Conservation (phyloP, 345 rosid genomes). For the Eucalyptus erythrocorys region DNA sequence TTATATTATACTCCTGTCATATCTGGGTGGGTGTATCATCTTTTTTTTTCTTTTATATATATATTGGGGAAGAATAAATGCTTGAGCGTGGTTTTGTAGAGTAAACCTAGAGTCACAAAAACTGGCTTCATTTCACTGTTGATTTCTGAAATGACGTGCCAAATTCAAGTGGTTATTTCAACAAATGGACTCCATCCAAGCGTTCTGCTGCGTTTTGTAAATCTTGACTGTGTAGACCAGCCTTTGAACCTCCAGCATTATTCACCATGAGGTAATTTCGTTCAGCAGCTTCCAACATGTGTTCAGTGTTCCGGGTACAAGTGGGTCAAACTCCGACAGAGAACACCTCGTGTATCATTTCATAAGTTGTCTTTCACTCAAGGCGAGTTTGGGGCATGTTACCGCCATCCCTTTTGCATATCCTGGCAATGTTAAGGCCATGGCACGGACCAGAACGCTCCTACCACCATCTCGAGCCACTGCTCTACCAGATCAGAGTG, state of each 20-base stretch:
- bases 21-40: background rate
- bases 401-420: background rate
- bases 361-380: background rate
- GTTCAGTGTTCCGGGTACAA: background rate
- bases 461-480: background rate
- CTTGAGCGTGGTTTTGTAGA: background rate
- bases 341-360: background rate
- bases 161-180: background rate
- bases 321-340: background rate
- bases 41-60: background rate
- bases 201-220: background rate
- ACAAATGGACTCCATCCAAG: background rate
- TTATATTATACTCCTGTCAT: background rate
- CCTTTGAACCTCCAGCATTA: background rate
- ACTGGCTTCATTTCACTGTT: background rate
- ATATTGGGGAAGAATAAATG: background rate
- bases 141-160: background rate
- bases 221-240: background rate
- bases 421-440: background rate
- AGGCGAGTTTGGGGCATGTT: background rate
- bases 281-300: background rate
- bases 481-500: background rate
- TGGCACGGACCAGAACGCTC: background rate
- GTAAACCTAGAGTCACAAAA: background rate
- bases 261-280: background rate